Conservation (phyloP, 495 filamentous ascomycete species). For the Hypomontagnella submonticulosa region DNA sequence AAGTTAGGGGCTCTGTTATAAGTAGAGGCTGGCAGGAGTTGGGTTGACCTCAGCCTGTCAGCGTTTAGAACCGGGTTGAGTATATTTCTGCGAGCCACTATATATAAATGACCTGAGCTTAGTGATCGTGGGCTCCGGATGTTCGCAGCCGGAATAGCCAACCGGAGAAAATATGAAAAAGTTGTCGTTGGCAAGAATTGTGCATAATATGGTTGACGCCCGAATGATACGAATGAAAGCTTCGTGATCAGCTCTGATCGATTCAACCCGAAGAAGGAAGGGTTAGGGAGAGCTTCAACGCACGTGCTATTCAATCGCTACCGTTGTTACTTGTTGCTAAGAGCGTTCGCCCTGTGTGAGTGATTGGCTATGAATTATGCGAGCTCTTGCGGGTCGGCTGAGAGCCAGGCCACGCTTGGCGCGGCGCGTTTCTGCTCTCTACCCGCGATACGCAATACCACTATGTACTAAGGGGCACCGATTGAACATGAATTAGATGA, state of each 20-base stretch:
- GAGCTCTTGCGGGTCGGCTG: slow-evolving; percentile 42
- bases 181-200: slow-evolving; percentile 25
- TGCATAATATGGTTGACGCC: slow-evolving; percentile 39
- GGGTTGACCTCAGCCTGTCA: slow-evolving; percentile 26
- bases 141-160: slow-evolving; percentile 38
- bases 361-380: slow-evolving; percentile 41
- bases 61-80: slow-evolving; percentile 21
- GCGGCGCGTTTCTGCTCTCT: slow-evolving; percentile 38
- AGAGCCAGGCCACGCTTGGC: slow-evolving; percentile 42
- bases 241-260: slow-evolving; percentile 38
- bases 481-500: slow-evolving; percentile 28
- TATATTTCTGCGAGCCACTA: slow-evolving; percentile 32
- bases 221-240: slow-evolving; percentile 39
- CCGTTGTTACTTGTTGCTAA: slow-evolving; percentile 30
- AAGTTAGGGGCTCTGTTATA: slow-evolving; percentile 35
- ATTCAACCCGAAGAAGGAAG: slow-evolving; percentile 34
- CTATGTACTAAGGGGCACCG: slow-evolving; percentile 1
- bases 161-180: slow-evolving; percentile 38
- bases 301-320: slow-evolving; percentile 39
- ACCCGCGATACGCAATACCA: slow-evolving; percentile 44
- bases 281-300: slow-evolving; percentile 32
- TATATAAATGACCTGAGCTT: slow-evolving; percentile 17
- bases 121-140: slow-evolving; percentile 30
- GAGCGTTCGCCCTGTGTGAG: slow-evolving; percentile 37
- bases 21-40: slow-evolving; percentile 25